Conservation (phyloP, 2,329 filamentous ascomycete genomes). For the Claviceps fusiformis region DNA sequence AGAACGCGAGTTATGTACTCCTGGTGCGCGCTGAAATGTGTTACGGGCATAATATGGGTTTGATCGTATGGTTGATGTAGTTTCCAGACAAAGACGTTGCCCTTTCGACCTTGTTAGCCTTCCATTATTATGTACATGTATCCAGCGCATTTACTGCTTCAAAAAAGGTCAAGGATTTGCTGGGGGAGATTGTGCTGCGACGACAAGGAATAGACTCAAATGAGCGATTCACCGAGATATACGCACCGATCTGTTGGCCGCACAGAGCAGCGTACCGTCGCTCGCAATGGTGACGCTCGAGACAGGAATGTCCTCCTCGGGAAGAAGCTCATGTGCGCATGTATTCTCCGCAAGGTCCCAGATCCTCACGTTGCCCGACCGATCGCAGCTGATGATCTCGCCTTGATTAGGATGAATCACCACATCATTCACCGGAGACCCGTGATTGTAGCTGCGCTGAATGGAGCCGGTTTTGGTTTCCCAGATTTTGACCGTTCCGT, state of each 20-base stretch:
- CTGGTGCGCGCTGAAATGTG: slow-evolving; percentile 79
- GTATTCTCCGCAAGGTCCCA: slow-evolving; percentile 97
- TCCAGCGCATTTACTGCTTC: no score
- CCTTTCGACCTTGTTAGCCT: slow-evolving; percentile 35
- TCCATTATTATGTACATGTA: background rate
- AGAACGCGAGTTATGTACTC: slow-evolving; percentile 89
- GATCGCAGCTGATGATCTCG: slow-evolving; percentile 92
- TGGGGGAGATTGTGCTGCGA: background rate
- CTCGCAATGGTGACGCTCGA: slow-evolving; percentile 92
- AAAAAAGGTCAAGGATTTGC: no score
- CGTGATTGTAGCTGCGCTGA: slow-evolving; percentile 87
- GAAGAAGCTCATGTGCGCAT: slow-evolving; percentile 90
- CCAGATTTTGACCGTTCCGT: slow-evolving; percentile 95
- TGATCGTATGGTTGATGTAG: slow-evolving; percentile 72
- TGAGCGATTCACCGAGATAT: no score
- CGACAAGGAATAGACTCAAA: no score
- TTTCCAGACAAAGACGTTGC: slow-evolving; percentile 95
- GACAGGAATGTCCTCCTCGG: slow-evolving; percentile 87
- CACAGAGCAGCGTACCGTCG: slow-evolving; percentile 83
- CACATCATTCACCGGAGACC: slow-evolving; percentile 84
- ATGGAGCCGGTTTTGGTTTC: slow-evolving; percentile 75
- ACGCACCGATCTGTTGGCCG: slow-evolving; percentile 75
- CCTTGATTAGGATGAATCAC: slow-evolving; percentile 99
- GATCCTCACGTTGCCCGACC: slow-evolving; percentile 80
- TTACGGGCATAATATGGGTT: slow-evolving; percentile 74